Evolutionary conservation across 140 eudicot genomes (phyloP).

Genomic region (Bidens hawaiensis): DNA sequence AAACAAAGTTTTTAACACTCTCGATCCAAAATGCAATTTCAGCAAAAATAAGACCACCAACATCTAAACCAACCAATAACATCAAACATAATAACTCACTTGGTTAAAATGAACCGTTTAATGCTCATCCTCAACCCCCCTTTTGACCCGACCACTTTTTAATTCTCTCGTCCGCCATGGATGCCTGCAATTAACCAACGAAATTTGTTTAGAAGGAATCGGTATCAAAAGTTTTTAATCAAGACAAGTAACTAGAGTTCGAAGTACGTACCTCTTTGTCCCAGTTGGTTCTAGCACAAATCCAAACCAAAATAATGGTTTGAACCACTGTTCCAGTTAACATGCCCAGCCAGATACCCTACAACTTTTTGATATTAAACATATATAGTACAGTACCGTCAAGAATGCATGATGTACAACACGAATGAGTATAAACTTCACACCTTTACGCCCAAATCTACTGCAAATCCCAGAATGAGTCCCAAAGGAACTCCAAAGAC

Average conservation of each 20-base stretch:
- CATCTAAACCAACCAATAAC: not conserved
- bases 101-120: not conserved
- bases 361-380: not conserved
- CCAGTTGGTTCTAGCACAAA: conserved; percentile 40
- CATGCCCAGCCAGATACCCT: conserved; percentile 58
- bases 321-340: conserved; percentile 31
- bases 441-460: conserved; percentile 36
- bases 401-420: no score
- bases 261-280: conserved; percentile 36
- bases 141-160: conserved; percentile 46
- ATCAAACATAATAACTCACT: not conserved
- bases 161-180: conserved; percentile 52
- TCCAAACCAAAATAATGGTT: conserved; percentile 24
- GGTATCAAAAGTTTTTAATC: not conserved
- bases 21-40: not conserved
- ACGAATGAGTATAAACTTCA: not conserved
- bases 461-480: conserved; percentile 26
- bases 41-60: not conserved
- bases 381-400: no score
- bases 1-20: not conserved
- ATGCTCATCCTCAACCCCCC: conserved; percentile 11
- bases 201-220: not conserved
- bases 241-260: not conserved
- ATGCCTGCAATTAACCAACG: conserved; percentile 36
- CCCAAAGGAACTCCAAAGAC: conserved; percentile 56